phyloP scores from a whole-genome alignment of 768 basidiomycete species.

The Tephrocybe sp. region DNA sequence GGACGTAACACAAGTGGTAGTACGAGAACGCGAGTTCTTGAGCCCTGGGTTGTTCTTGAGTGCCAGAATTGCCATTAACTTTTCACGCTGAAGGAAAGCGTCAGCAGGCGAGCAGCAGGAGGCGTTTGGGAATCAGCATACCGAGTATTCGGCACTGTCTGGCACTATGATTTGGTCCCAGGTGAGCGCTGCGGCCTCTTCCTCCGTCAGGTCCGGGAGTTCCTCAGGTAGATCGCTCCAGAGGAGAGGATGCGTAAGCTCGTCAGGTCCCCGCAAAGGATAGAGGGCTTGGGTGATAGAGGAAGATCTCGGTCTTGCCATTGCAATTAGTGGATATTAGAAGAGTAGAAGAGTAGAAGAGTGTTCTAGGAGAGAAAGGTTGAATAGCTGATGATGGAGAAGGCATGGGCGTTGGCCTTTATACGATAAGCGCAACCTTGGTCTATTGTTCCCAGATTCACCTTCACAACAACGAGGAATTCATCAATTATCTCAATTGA shows the following conservation, averaged over 20 bases:
- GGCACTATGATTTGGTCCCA: background rate
- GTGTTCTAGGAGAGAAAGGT: background rate
- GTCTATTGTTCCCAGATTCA: background rate
- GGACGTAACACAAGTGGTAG: background rate
- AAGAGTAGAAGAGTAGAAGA: background rate
- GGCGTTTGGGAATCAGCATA: background rate
- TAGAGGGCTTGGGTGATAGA: background rate
- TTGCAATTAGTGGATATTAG: background rate
- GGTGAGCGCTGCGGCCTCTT: background rate
- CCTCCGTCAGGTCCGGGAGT: background rate
- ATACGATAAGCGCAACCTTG: background rate
- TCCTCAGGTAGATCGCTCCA: constrained; percentile 6
- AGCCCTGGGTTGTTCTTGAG: background rate
- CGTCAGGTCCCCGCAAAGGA: background rate
- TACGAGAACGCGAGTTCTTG: too few relatives aligned
- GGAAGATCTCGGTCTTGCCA: background rate
- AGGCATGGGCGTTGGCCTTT: background rate
- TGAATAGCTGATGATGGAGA: background rate
- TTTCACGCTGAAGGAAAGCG: background rate
- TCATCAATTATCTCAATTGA: too few relatives aligned
- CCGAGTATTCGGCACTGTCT: background rate
- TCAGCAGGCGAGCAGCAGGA: background rate
- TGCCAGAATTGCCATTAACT: background rate
- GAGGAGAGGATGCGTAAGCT: constrained; percentile 1
- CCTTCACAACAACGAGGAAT: too few relatives aligned